Percentiles rank a stretch among this genome's conserved stretches.
Evolutionary conservation across 495 filamentous ascomycete species (phyloP).

Genomic region (Tuber umbilicatum): DNA sequence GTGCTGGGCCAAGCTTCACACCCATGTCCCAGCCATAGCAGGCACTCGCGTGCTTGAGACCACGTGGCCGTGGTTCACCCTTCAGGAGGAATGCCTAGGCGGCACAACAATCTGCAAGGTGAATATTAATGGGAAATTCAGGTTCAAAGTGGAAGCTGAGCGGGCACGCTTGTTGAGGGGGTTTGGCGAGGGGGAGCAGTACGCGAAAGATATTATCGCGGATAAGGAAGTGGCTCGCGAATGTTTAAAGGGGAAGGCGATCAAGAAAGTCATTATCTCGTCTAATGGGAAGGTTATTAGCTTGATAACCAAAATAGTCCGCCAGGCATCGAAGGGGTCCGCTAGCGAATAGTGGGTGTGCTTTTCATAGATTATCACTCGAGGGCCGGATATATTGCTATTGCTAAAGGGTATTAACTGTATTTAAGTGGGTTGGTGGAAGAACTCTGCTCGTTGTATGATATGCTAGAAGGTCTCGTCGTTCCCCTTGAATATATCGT

Average conservation of each 20-base stretch:
- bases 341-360: neutral
- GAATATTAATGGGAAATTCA: conserved; percentile 68
- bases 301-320: conserved; percentile 38
- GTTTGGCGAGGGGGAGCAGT: conserved; percentile 30
- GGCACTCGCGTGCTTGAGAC: conserved; percentile 22
- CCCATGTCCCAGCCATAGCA: conserved; percentile 9
- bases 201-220: conserved; percentile 48
- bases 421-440: neutral
- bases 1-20: conserved; percentile 60
- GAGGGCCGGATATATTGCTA: neutral
- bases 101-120: conserved; percentile 51
- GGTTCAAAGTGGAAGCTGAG: conserved; percentile 56
- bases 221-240: conserved; percentile 41
- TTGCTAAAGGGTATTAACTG: neutral
- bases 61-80: conserved; percentile 28
- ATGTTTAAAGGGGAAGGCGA: conserved; percentile 41
- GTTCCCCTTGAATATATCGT: neutral
- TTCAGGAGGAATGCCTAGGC: conserved; percentile 14
- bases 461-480: neutral
- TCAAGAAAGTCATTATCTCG: conserved; percentile 51
- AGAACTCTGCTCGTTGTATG: neutral
- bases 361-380: neutral
- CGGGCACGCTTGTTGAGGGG: conserved; percentile 42
- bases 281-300: conserved; percentile 53
- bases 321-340: neutral